A percentile compares a stretch with the other conserved stretches of the same genome.
Evolutionary conservation across 176 grass and related monocot genomes (phyloP).

Genomic region (Olyra latifolia): DNA sequence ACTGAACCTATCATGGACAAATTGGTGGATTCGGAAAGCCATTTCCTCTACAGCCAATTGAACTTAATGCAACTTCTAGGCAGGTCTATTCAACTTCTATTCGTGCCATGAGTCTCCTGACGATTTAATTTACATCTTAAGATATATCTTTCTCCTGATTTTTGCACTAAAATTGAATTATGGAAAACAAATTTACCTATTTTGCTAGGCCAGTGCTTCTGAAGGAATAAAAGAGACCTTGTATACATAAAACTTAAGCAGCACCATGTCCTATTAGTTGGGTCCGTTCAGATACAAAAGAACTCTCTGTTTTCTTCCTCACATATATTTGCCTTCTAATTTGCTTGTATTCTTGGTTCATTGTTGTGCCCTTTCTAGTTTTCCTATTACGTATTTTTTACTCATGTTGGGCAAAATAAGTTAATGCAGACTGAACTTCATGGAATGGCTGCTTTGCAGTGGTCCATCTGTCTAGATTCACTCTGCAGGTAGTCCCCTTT

Average conservation of each 20-base stretch:
- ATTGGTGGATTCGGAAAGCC: neutral
- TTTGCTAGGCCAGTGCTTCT: neutral
- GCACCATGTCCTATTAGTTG: neutral
- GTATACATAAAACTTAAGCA: neutral
- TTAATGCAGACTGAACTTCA: conserved; percentile 80
- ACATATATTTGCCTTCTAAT: neutral
- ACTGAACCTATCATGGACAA: neutral
- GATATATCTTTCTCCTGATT: neutral
- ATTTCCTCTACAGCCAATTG: neutral
- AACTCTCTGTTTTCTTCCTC: conserved; percentile 15
- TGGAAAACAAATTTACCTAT: neutral
- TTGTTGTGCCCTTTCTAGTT: neutral
- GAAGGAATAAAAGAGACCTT: conserved; percentile 8
- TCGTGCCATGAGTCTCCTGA: neutral
- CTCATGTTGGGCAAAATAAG: conserved; percentile 24
- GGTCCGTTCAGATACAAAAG: neutral
- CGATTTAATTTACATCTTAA: neutral
- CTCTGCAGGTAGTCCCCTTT: conserved; percentile 62
- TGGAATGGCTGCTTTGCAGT: conserved; percentile 87
- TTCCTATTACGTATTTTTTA: conserved; percentile 15
- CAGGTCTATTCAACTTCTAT: neutral
- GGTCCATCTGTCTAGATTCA: conserved; percentile 91
- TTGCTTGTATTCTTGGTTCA: conserved; percentile 10
- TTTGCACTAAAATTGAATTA: neutral
- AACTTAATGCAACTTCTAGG: neutral